These are phyloP conservation scores for Carex parvula DNA, from an alignment of 176 grass and related monocot species.

Conservation along the genomic window DNA sequence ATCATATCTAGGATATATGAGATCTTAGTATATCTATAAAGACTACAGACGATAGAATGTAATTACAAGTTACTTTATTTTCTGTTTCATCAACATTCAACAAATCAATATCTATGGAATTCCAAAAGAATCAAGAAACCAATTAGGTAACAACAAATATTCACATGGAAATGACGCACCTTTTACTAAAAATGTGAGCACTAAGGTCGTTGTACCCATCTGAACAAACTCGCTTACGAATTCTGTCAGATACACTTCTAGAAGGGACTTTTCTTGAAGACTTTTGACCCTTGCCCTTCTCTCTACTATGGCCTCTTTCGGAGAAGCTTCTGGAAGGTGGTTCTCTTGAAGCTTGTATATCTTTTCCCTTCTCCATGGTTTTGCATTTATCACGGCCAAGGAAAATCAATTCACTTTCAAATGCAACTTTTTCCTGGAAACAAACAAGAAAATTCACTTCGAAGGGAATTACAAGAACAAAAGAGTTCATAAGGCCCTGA, in stretches of 20 bases:
- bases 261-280: neutral
- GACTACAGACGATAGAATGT: neutral
- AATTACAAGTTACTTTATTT: neutral
- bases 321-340: slow-evolving; percentile 21
- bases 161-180: neutral
- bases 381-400: slow-evolving; percentile 19
- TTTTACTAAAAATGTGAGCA: neutral
- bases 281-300: neutral
- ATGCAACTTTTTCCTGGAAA: slow-evolving; percentile 9
- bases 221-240: neutral
- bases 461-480: neutral
- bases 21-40: neutral
- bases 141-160: neutral
- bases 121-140: neutral
- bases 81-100: neutral
- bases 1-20: neutral
- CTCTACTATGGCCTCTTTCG: neutral
- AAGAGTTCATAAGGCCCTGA: neutral
- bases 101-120: neutral
- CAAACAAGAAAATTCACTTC: neutral
- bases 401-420: slow-evolving; percentile 1
- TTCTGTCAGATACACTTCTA: slow-evolving; percentile 13
- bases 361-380: neutral
- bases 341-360: slow-evolving; percentile 11
- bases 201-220: slow-evolving; percentile 2